Base-by-base conservation (phyloP, 176 grass and related monocot genomes). In the sorghum (Sorghum bicolor) region DNA sequence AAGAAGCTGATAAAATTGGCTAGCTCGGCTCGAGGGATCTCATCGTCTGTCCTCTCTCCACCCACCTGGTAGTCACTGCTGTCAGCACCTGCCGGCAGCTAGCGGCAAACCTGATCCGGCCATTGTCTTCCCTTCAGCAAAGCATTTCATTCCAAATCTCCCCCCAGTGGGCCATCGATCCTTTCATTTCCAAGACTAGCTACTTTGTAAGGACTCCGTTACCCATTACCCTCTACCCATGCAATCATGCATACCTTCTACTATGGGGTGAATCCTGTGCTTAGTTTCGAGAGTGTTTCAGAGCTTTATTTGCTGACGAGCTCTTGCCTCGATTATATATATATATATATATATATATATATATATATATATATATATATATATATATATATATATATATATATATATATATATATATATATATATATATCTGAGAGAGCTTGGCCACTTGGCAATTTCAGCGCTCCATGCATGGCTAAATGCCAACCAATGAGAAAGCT, bases 1-100 rank as follows among this genome's bases (percentile, higher is more conserved):
- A 80, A 80, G 58, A 86, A 80, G 43, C 33, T 7, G 58, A 13
- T 40, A 55, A 80, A 86, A 80, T 22, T 17, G 38, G 84, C 40
- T 80, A 57, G 44, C 44, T 17, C 13, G 29, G 34, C 70, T 33
- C 26, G 17, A 31, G 57, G 24, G 37, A 64, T 64, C 58, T 44
- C 38, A 39, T 6, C 24, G 13, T 38, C 33, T 63, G 34, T 64
- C 60, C 61, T 66, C 61, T 66, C 77, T 32, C 60, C 39, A 66
- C 40, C 17, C 60, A 68, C 62, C 58, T 81, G 61, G 43, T 25
- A 43, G 32, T 40, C 58, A 72, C 10, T 75, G 61, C 34, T 22
- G 28, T 4, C 45, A 74, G 45, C 70, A 58, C 75, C 38, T 76
- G 78, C 75, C 71, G 62, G 85, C 44, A 57, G 22, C 33, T 70